Percentiles rank a stretch among this genome's conserved stretches.
phyloP scores from a whole-genome alignment of 1,284 basidiomycete species.

The Ustilago nuda region DNA sequence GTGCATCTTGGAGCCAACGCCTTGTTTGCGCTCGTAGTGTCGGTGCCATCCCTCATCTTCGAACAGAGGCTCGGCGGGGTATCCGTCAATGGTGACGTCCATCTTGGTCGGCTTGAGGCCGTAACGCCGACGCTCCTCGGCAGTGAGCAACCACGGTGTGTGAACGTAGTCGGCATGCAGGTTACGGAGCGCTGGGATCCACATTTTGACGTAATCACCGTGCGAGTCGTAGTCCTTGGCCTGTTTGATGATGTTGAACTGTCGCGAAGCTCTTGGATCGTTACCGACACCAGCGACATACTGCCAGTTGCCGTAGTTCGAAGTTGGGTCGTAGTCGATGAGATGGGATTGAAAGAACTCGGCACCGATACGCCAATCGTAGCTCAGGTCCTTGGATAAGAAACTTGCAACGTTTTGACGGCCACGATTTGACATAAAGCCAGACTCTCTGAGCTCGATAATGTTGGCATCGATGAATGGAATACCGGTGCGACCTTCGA shows the following conservation, averaged over 20 bases:
- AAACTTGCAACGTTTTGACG: conserved; percentile 75
- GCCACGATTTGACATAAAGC: conserved; percentile 70
- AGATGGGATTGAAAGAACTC: conserved; percentile 73
- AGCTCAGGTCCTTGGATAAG: conserved; percentile 71
- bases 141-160: conserved; percentile 55
- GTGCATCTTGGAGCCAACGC: conserved; percentile 62
- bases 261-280: conserved; percentile 73
- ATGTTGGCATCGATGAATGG: conserved; percentile 75
- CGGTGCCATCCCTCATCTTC: conserved; percentile 62
- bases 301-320: conserved; percentile 66
- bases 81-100: conserved; percentile 59
- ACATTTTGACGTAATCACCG: conserved; percentile 72
- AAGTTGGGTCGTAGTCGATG: conserved; percentile 64
- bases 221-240: conserved; percentile 73
- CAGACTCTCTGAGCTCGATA: conserved; percentile 72
- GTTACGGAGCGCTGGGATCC: conserved; percentile 72
- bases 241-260: conserved; percentile 75
- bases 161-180: conserved; percentile 69
- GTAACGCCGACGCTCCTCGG: conserved; percentile 56
- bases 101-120: conserved; percentile 60
- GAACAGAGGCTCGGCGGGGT: conserved; percentile 55
- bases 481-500: conserved; percentile 73
- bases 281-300: conserved; percentile 74
- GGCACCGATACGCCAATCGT: conserved; percentile 74
- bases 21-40: conserved; percentile 61